Conservation (phyloP, 306 rosid genomes). For the Trifolium fragiferum region DNA sequence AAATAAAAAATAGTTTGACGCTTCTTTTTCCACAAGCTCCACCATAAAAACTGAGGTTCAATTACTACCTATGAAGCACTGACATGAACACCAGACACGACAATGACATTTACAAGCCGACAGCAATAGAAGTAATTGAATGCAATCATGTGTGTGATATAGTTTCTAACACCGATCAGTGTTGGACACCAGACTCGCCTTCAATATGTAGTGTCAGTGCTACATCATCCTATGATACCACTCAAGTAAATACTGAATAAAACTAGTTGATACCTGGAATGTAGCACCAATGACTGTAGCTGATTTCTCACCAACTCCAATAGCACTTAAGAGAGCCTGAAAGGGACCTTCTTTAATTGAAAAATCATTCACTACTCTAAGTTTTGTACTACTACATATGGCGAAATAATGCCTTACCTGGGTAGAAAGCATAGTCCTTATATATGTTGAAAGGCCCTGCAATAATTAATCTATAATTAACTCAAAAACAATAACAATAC, state of each 20-base stretch:
- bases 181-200: neutral
- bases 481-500: constrained; percentile 10
- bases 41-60: constrained; percentile 20
- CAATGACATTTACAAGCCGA: neutral
- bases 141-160: neutral
- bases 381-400: neutral
- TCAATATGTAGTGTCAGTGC: too few species aligned
- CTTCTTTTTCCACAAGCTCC: constrained; percentile 40
- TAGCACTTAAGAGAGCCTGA: constrained; percentile 91
- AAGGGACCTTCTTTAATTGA: constrained; percentile 34
- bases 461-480: constrained; percentile 29
- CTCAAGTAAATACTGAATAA: too few species aligned
- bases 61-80: neutral
- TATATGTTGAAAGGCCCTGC: constrained; percentile 94
- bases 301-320: constrained; percentile 98
- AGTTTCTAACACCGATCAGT: neutral
- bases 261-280: constrained; percentile 73
- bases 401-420: constrained; percentile 62
- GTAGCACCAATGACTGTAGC: constrained; percentile 97
- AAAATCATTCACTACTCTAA: constrained; percentile 4
- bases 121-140: neutral
- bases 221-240: too few species aligned
- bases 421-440: constrained; percentile 96
- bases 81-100: neutral
- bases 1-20: neutral